Percentiles rank a stretch among this genome's conserved stretches.
Evolutionary conservation across 495 filamentous ascomycete species (phyloP).

Genomic region (Xylaria bambusicola): DNA sequence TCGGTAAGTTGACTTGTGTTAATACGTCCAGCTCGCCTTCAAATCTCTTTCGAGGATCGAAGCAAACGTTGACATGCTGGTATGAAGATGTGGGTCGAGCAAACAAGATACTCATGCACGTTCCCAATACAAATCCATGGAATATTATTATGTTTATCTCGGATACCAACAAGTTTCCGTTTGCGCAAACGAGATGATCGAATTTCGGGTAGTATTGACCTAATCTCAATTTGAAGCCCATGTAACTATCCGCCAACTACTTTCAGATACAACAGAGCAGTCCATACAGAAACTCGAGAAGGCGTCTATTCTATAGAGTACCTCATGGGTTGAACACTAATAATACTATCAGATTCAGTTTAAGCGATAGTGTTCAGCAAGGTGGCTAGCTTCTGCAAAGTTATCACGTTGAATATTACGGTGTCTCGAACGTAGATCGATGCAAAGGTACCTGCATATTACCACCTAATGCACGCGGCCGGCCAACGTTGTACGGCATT

Average conservation of each 20-base stretch:
- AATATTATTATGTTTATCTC: no score
- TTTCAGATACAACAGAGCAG: no score
- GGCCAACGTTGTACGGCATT: conserved; percentile 7
- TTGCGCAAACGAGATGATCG: neutral
- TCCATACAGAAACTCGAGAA: no score
- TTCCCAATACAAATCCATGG: neutral
- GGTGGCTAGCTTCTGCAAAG: no score
- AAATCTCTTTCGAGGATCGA: no score
- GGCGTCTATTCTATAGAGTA: no score
- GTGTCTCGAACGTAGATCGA: conserved; percentile 5
- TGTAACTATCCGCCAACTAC: conserved; percentile 11
- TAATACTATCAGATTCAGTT: neutral
- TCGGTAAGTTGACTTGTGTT: neutral
- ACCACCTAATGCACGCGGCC: neutral
- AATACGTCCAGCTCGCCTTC: no score
- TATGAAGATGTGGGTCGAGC: neutral
- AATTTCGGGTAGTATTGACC: neutral
- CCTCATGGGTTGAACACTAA: neutral
- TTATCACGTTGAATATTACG: no score
- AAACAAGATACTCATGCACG: neutral
- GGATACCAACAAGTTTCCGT: neutral
- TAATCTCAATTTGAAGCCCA: no score
- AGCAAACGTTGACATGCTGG: no score
- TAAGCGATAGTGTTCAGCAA: neutral
- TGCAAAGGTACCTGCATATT: conserved; percentile 10